Percentiles rank a stretch among this genome's conserved stretches.
These are phyloP conservation scores for Aspergillus homomorphus DNA, from an alignment of 495 filamentous ascomycete genomes.

Conservation along the genomic window DNA sequence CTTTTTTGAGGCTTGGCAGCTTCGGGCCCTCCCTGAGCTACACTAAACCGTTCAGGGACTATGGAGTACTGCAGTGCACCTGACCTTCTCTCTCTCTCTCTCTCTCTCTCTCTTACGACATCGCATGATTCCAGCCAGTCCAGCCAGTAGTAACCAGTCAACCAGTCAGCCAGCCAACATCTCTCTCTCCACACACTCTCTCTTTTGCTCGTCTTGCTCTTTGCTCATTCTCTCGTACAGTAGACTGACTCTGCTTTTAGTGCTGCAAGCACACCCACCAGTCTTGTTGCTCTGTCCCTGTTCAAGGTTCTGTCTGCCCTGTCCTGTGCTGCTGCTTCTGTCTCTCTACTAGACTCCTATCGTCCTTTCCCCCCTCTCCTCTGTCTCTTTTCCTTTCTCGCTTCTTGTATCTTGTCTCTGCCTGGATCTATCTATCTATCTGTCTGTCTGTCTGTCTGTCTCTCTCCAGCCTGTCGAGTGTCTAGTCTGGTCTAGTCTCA, in stretches of 20 bases:
- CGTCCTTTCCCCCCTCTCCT: conserved; percentile 5
- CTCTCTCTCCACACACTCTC: too few species aligned
- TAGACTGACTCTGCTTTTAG: background rate
- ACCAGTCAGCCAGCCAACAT: too few species aligned
- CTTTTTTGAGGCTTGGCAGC: background rate
- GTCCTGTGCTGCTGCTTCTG: background rate
- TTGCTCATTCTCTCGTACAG: too few species aligned
- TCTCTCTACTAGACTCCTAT: conserved; percentile 1
- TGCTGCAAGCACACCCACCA: too few species aligned
- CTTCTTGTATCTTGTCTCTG: conserved; percentile 1
- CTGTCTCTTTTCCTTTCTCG: conserved; percentile 2
- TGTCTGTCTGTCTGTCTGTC: background rate
- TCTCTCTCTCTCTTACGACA: conserved; percentile 10
- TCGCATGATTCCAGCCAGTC: conserved; percentile 13
- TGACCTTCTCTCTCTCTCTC: conserved; percentile 3
- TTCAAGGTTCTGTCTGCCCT: too few species aligned
- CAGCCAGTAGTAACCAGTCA: too few species aligned
- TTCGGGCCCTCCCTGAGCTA: background rate
- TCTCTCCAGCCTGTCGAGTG: background rate
- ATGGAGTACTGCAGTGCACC: conserved; percentile 6
- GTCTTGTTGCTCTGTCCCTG: too few species aligned
- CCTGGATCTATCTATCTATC: background rate
- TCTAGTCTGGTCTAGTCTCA: background rate
- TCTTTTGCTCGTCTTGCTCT: too few species aligned
- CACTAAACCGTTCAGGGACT: background rate